phyloP scores from a whole-genome alignment of 192 early-diverging fungal genomes.

The Coemansia sp. region DNA sequence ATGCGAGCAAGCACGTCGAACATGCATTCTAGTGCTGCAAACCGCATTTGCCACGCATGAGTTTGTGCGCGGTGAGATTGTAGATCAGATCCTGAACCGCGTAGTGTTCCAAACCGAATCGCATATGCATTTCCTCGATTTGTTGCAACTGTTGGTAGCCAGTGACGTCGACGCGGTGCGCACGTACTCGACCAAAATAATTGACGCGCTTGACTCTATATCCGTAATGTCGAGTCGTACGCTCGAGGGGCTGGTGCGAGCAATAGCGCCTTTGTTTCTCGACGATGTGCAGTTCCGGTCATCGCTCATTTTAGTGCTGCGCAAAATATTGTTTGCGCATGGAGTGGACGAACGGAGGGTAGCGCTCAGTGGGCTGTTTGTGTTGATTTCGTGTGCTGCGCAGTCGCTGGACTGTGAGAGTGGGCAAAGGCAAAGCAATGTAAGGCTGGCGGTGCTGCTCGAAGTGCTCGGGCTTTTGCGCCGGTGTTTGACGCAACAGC shows the following conservation, averaged over 20 bases:
- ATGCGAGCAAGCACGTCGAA: slow-evolving; percentile 9
- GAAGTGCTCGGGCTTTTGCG: slow-evolving; percentile 59
- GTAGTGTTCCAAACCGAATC: slow-evolving; percentile 31
- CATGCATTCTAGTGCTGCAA: slow-evolving; percentile 25
- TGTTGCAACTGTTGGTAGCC: slow-evolving; percentile 24
- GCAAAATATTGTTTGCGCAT: slow-evolving; percentile 68
- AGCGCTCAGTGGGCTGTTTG: slow-evolving; percentile 63
- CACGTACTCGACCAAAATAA: slow-evolving; percentile 46
- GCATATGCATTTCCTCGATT: slow-evolving; percentile 19
- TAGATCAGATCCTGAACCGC: slow-evolving; percentile 61
- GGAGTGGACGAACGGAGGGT: slow-evolving; percentile 61
- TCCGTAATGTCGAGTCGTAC: slow-evolving; percentile 57
- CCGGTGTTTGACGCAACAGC: slow-evolving; percentile 68
- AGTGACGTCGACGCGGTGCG: slow-evolving; percentile 33
- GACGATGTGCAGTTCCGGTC: slow-evolving; percentile 59
- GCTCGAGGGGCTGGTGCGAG: slow-evolving; percentile 57
- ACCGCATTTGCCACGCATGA: slow-evolving; percentile 57
- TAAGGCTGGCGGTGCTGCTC: slow-evolving; percentile 23
- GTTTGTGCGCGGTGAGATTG: slow-evolving; percentile 66
- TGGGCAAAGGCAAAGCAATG: slow-evolving; percentile 9
- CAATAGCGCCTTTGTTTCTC: slow-evolving; percentile 58
- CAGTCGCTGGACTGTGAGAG: neutral
- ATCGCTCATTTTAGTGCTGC: slow-evolving; percentile 65
- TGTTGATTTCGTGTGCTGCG: slow-evolving; percentile 42
- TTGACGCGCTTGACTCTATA: slow-evolving; percentile 66